Evolutionary conservation across 1,139 yeast species (phyloP).

Genomic region (Kodamaea ohmeri): DNA sequence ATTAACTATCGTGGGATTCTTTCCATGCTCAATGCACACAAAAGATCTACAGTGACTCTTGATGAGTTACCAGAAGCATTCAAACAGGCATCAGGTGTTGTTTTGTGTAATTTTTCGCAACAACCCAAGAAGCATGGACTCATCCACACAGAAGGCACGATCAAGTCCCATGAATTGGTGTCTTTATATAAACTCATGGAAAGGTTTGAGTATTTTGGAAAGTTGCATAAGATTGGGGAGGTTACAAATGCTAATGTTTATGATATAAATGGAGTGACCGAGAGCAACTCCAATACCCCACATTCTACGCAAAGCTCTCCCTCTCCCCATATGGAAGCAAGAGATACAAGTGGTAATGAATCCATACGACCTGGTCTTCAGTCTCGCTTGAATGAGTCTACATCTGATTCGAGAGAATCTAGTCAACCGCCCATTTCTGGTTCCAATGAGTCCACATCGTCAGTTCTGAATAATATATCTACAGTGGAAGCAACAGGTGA

Average conservation of each 20-base stretch:
- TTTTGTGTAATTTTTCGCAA: constrained; percentile 10
- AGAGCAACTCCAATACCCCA: too few relatives aligned
- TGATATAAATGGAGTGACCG: background rate
- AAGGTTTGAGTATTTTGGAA: constrained; percentile 24
- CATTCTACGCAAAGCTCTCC: too few relatives aligned
- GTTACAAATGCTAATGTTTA: constrained; percentile 5
- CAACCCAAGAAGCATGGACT: constrained; percentile 33
- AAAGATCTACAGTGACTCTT: constrained; percentile 32
- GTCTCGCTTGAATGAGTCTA: too few relatives aligned
- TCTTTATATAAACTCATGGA: constrained; percentile 36
- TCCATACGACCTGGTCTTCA: too few relatives aligned
- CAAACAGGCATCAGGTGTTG: constrained; percentile 9
- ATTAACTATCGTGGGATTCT: constrained; percentile 38
- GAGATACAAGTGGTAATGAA: too few relatives aligned
- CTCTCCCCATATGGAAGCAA: too few relatives aligned
- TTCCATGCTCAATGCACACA: constrained; percentile 30
- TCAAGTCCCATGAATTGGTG: constrained; percentile 20
- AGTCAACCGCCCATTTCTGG: too few relatives aligned
- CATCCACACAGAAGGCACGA: constrained; percentile 20
- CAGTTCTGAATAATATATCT: too few relatives aligned
- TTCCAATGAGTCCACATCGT: too few relatives aligned
- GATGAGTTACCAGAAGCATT: constrained; percentile 14
- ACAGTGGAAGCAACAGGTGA: too few relatives aligned
- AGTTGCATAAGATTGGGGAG: constrained; percentile 6
- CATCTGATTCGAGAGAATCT: too few relatives aligned